Evolutionary conservation across 2,329 filamentous ascomycete genomes (phyloP), one percentile per base, ranked within the genome.

Genomic region (Fusarium musae): DNA sequence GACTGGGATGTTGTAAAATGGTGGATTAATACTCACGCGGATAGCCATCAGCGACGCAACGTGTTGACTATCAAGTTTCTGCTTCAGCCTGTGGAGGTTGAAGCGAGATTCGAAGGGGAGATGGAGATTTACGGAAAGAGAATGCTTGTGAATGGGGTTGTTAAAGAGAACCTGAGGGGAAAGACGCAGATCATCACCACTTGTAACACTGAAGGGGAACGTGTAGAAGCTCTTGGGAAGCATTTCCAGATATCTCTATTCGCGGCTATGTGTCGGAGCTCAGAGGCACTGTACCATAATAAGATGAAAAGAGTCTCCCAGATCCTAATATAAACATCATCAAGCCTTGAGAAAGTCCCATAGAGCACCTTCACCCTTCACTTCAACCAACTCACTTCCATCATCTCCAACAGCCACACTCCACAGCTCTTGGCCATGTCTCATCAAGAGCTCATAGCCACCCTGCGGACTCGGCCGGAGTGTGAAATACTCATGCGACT

Each of bases 1-100:
- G 75, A 93, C 79, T 93, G 89, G 78, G 84, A 83, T 30, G 83
- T 91, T 13, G 86, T 93, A 82, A 92, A 88, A 78, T 88, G 84
- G 72, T 87, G 78, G 54, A 88, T 87, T 5, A 88, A 86, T 67
- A 84, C 83, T 44, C 82, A 81, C 61, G 80, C 82, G n/a, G 79
- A 80, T 34, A 87, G 84, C 60, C 87, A 85, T 76, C 92, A 92
- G 78, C 87, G 85, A 16, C 81, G 84, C 65, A 84, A 78, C 9
- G 78, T 92, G 30, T 78, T 91, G 21, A 85, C 87, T 66, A 83
- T 85, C 63, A 86, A 83, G 78, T 89, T 90, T 80, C 81, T 91
- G 61, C 78, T 88, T 61, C 79, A 62, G 69, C 82, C 39, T 69
- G 82, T 60, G 57, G 84, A 47, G 67, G 83, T 81, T 16, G 81